phyloP scores from a whole-genome alignment of 1,284 basidiomycete genomes.

The Xerocomus amazonicus region DNA sequence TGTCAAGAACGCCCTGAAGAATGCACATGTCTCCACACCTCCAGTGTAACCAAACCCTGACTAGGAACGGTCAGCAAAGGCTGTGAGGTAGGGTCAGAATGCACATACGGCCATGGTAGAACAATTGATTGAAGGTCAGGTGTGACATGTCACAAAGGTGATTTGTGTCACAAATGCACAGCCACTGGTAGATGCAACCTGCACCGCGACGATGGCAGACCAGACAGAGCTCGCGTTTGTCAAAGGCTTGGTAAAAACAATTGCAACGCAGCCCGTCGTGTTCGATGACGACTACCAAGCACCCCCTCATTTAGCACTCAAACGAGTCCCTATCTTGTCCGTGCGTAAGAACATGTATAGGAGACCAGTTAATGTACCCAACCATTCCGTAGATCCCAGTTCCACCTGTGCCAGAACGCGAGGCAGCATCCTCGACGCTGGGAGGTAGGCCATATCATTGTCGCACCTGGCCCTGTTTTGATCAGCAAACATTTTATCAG shows the following conservation, averaged over 20 bases:
- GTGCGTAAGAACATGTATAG: constrained; percentile 40
- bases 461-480: constrained; percentile 7
- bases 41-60: constrained; percentile 35
- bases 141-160: constrained; percentile 29
- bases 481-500: constrained; percentile 30
- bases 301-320: constrained; percentile 65
- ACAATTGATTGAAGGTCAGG: constrained; percentile 2
- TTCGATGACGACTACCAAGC: constrained; percentile 78
- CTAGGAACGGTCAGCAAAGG: constrained; percentile 20
- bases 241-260: constrained; percentile 65
- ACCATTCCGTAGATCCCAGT: constrained; percentile 48
- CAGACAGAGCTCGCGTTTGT: constrained; percentile 69
- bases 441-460: constrained; percentile 32
- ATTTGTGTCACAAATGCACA: constrained; percentile 18
- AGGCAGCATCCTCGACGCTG: constrained; percentile 34
- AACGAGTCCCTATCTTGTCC: constrained; percentile 68
- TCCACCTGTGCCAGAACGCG: constrained; percentile 54
- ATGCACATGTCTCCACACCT: constrained; percentile 17
- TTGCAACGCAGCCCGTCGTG: constrained; percentile 66
- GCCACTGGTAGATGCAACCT: constrained; percentile 11
- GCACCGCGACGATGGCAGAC: constrained; percentile 48
- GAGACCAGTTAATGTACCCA: neutral
- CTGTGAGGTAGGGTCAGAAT: neutral
- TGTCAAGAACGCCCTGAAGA: constrained; percentile 9
- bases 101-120: constrained; percentile 29